phyloP scores from a whole-genome alignment of 306 rosid species.

The Trifolium fragiferum region DNA sequence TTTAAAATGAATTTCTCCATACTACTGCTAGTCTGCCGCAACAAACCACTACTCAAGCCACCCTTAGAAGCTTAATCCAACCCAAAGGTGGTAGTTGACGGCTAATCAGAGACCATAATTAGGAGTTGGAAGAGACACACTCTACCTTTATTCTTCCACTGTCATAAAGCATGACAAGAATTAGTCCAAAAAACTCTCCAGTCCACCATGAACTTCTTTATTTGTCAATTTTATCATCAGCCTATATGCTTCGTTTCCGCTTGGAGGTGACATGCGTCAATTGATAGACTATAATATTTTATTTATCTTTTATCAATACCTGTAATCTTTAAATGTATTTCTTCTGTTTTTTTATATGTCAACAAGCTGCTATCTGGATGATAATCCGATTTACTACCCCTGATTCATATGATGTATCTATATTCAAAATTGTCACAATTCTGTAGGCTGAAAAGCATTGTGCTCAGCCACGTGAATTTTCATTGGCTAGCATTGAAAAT shows the following conservation, averaged over 20 bases:
- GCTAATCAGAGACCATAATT: not conserved
- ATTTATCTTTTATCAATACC: not conserved
- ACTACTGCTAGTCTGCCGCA: not conserved
- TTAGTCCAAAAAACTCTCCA: not conserved
- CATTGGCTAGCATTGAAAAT: constrained; percentile 1
- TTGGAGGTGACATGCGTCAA: not conserved
- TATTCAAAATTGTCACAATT: constrained; percentile 18
- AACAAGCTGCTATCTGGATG: not conserved
- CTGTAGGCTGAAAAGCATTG: constrained; percentile 23
- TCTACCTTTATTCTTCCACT: not conserved
- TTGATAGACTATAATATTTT: not conserved
- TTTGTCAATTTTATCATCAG: constrained; percentile 7
- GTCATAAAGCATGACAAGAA: not conserved
- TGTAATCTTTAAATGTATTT: constrained; percentile 29
- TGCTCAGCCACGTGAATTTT: not conserved
- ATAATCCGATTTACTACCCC: not conserved
- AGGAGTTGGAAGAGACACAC: not conserved
- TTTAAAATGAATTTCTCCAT: constrained; percentile 19
- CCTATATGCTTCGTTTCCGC: constrained; percentile 2
- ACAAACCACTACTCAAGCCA: not conserved
- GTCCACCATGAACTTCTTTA: not conserved
- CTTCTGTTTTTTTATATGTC: constrained; percentile 10
- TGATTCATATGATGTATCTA: not conserved
- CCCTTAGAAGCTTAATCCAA: not conserved
- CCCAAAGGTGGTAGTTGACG: not conserved